Evolutionary conservation across 179 eudicot species (phyloP), one percentile per base, ranked within the genome.

Genomic region (Sideroxylon spinosum): DNA sequence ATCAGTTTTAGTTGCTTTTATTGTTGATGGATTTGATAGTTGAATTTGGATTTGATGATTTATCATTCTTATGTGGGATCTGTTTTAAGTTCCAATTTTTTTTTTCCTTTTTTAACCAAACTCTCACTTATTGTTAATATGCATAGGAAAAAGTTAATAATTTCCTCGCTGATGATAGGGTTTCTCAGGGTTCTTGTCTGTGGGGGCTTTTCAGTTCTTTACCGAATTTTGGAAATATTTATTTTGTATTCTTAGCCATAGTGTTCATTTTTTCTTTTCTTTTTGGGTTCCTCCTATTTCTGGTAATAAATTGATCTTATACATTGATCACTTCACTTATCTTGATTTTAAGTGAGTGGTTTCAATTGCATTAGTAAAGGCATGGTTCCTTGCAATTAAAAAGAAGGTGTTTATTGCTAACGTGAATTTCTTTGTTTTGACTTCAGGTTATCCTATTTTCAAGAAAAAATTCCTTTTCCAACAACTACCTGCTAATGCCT

Each of bases 1-100:
- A 55, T 28, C 63, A 53, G 12, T 26, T 53, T 9, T 9, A 37
- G 9, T 52, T 72, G 62, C 12, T 70, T 71, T 26, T 72, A 7
- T 72, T 26, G 62, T 71, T n/a, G 29, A 59, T 70, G 17, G 28
- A 59, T 69, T 66, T 78, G 46, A 59, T 73, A 44, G 62, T 10
- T 71, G 12, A 52, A 75, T 49, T 80, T 78, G 71, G 82, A 78
- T 67, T 75, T 79, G 82, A 66, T 80, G 44, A 20, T 12, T 77
- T 48, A 82, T 78, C 60, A 37, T 23, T 71, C 52, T 71, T 6
- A 23, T 71, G 44, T 22, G 22, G 61, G 75, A 71, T 52, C 73
- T 69, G 56, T 71, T 71, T 44, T 50, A 71, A 55, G 12, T 46
- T 68, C 55, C 5, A n/a, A n/a, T n/a, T n/a, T n/a, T n/a, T n/a